Conservation (phyloP, 257 asterid species). For the Jacaranda copaia region DNA sequence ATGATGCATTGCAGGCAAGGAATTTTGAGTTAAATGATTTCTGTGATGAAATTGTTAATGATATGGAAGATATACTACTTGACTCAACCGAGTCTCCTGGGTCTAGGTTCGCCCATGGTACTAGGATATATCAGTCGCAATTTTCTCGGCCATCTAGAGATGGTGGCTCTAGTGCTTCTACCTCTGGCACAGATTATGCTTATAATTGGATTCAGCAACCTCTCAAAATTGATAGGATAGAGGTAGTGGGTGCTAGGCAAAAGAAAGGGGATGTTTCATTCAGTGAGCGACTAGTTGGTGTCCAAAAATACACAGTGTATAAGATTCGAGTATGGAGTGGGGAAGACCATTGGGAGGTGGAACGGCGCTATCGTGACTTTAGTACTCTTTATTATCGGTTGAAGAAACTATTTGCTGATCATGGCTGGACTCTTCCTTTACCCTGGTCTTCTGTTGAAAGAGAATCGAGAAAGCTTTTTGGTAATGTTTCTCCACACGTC, state of each 20-base stretch:
- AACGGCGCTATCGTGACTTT: constrained; percentile 91
- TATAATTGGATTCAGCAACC: constrained; percentile 56
- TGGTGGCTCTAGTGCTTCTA: constrained; percentile 92
- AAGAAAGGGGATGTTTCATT: constrained; percentile 83
- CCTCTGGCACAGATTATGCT: constrained; percentile 74
- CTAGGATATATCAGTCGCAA: constrained; percentile 52
- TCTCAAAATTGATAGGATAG: constrained; percentile 67
- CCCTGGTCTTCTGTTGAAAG: constrained; percentile 82
- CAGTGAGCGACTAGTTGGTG: constrained; percentile 90
- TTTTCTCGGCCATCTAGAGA: constrained; percentile 72
- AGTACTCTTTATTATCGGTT: constrained; percentile 62
- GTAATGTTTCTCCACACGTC: constrained; percentile 78
- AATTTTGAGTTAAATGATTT: constrained; percentile 62
- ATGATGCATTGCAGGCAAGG: constrained; percentile 56
- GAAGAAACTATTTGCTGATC: constrained; percentile 72
- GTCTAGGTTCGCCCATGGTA: constrained; percentile 52
- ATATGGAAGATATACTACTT: constrained; percentile 93
- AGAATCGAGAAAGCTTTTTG: constrained; percentile 85
- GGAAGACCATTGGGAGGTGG: constrained; percentile 80
- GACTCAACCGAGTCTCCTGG: constrained; percentile 70
- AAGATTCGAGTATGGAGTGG: constrained; percentile 74
- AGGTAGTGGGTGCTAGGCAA: constrained; percentile 85
- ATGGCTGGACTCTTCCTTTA: constrained; percentile 79
- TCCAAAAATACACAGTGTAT: constrained; percentile 77
- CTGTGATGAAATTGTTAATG: constrained; percentile 84